phyloP scores from a whole-genome alignment of 306 rosid genomes.

The Fragaria ananassa region DNA sequence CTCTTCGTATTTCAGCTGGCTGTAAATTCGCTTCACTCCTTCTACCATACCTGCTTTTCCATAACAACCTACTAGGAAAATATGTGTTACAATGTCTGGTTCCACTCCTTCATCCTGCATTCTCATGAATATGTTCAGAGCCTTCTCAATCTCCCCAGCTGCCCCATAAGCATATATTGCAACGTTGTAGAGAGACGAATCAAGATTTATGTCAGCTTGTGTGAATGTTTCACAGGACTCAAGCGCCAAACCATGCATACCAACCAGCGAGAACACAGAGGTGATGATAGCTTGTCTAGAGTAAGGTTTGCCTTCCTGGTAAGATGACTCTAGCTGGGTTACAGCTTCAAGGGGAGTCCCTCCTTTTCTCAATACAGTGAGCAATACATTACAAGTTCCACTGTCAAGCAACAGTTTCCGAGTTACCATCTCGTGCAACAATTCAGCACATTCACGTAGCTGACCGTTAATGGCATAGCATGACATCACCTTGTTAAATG shows the following conservation, averaged over 20 bases:
- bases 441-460: slow-evolving; percentile 65
- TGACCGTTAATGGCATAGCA: slow-evolving; percentile 63
- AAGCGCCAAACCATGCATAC: slow-evolving; percentile 70
- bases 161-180: slow-evolving; percentile 67
- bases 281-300: slow-evolving; percentile 61
- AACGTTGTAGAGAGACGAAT: slow-evolving; percentile 56
- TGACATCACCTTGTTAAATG: slow-evolving; percentile 67
- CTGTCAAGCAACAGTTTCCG: slow-evolving; percentile 63
- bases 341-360: slow-evolving; percentile 65
- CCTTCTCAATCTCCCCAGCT: slow-evolving; percentile 60
- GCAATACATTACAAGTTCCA: slow-evolving; percentile 60
- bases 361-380: slow-evolving; percentile 70
- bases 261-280: slow-evolving; percentile 62
- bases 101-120: slow-evolving; percentile 64
- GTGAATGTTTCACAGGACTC: slow-evolving; percentile 49
- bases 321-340: slow-evolving; percentile 68
- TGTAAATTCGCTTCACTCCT: slow-evolving; percentile 73
- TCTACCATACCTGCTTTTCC: slow-evolving; percentile 82
- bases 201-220: slow-evolving; percentile 55
- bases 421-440: slow-evolving; percentile 71
- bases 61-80: slow-evolving; percentile 65
- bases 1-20: slow-evolving; percentile 60
- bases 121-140: slow-evolving; percentile 69
- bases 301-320: slow-evolving; percentile 66
- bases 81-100: slow-evolving; percentile 67